phyloP scores from a whole-genome alignment of 495 filamentous ascomycete genomes.

The Collariella sp. region DNA sequence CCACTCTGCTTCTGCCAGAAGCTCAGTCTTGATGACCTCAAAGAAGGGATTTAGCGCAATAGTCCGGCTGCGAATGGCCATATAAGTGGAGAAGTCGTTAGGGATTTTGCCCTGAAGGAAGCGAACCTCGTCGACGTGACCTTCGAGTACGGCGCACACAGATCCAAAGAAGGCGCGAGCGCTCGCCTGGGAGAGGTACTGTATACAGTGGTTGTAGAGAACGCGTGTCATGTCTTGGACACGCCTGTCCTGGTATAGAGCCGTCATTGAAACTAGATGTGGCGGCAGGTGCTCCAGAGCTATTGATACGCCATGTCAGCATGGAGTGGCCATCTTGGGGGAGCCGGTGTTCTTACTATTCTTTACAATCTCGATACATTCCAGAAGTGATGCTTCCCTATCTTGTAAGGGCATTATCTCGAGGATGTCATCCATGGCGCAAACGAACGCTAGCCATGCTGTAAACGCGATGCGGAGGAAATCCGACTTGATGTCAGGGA shows the following conservation, averaged over 20 bases:
- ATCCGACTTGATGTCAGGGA: slow-evolving; percentile 8
- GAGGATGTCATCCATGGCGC: slow-evolving; percentile 16
- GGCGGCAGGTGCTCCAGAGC: not conserved
- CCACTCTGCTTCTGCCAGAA: not conserved
- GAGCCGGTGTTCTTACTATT: not conserved
- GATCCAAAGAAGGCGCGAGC: slow-evolving; percentile 8
- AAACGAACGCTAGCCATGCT: slow-evolving; percentile 17
- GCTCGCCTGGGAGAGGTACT: not conserved
- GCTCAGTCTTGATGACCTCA: slow-evolving; percentile 16
- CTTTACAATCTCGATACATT: slow-evolving; percentile 9
- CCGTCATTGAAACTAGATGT: not conserved
- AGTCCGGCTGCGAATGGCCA: slow-evolving; percentile 15
- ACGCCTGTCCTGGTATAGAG: not conserved
- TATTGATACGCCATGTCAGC: not conserved
- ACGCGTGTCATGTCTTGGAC: not conserved
- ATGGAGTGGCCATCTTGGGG: too few species aligned
- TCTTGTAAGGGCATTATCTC: slow-evolving; percentile 3
- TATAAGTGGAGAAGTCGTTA: slow-evolving; percentile 10
- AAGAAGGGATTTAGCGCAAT: slow-evolving; percentile 18
- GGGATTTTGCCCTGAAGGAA: slow-evolving; percentile 8
- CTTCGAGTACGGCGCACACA: slow-evolving; percentile 4
- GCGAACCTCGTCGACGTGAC: slow-evolving; percentile 11
- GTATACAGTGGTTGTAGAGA: not conserved
- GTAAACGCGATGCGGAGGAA: slow-evolving; percentile 8
- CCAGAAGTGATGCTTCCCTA: not conserved